Evolutionary conservation across 768 basidiomycete species (phyloP), one percentile per base, ranked within the genome.

Genomic region (Dentipellis sp.): DNA sequence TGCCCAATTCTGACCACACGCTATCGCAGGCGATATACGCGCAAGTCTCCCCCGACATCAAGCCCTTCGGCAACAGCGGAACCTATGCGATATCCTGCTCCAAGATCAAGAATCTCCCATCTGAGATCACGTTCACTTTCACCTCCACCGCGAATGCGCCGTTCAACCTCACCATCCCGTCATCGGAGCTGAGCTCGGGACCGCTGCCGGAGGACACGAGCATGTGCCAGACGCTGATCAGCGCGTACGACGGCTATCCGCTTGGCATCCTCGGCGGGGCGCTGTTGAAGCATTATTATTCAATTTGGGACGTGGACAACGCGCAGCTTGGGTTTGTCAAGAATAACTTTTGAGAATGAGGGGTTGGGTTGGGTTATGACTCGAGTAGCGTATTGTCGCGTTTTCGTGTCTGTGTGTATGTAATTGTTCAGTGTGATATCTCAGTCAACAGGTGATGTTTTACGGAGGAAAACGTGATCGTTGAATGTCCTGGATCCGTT

Each of bases 231-330:
- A 81, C 80, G 6, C 71, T 82, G 34, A 79, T 81, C 69, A 82
- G 81, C 60, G 76, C 79, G n/a, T 75, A 76, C 59, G 78, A 81
- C 63, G 75, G 19, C n/a, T n/a, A 74, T 2, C 29, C 29, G 29
- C 67, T 77, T 49, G 71, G 50, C 64, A 62, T 82, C 35, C 74
- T 83, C 29, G 81, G 80, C 10, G 80, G 75, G 21, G 79, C 78
- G 60, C 57, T 81, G 55, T 65, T 82, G 59, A 81, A 83, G 69
- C 80, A 82, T 61, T 82, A 79, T 59, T 82, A 80, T 62, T 79
- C 74, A 55, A 75, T 81, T 10, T 81, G 79, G 78, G 80, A 82
- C 64, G 70, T 82, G 34, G 76, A 73, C 39, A 67, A 67, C 22
- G 71, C 74, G 59, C 67, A 76, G 34, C 66, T 82, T 63, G 80